phyloP scores from a whole-genome alignment of 208 protist species.

The Novymonas esmeraldas region DNA sequence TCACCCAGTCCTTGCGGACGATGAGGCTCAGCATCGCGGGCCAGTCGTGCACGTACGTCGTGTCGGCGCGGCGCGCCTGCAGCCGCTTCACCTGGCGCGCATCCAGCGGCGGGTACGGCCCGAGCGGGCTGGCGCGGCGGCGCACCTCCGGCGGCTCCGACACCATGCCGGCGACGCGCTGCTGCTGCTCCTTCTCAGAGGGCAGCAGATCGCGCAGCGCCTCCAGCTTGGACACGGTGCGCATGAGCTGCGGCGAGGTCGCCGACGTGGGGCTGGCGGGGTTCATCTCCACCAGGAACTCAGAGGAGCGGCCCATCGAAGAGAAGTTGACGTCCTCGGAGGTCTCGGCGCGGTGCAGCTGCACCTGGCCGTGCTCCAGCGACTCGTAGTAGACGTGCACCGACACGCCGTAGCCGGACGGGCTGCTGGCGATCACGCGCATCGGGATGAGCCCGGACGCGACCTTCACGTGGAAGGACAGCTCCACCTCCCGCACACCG shows the following conservation, averaged over 20 bases:
- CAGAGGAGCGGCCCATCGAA: conserved; percentile 22
- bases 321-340: conserved; percentile 65
- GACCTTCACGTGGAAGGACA: conserved; percentile 72
- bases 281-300: conserved; percentile 45
- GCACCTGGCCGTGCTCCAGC: conserved; percentile 53
- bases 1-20: conserved; percentile 81
- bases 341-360: conserved; percentile 68
- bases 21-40: conserved; percentile 88
- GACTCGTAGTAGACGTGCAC: conserved; percentile 90
- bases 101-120: conserved; percentile 78
- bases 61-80: conserved; percentile 80
- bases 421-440: conserved; percentile 84
- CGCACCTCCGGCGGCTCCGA: conserved; percentile 16
- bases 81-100: conserved; percentile 79
- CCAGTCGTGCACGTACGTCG: conserved; percentile 97
- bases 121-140: conserved; percentile 25
- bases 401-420: conserved; percentile 68
- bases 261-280: conserved; percentile 15
- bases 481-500: conserved; percentile 80
- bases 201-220: conserved; percentile 39
- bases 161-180: neutral
- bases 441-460: conserved; percentile 71
- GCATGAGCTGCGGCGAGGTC: conserved; percentile 18
- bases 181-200: conserved; percentile 25
- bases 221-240: conserved; percentile 40